phyloP scores from a whole-genome alignment of 2,329 filamentous ascomycete genomes.

The Exophiala xenobiotica region DNA sequence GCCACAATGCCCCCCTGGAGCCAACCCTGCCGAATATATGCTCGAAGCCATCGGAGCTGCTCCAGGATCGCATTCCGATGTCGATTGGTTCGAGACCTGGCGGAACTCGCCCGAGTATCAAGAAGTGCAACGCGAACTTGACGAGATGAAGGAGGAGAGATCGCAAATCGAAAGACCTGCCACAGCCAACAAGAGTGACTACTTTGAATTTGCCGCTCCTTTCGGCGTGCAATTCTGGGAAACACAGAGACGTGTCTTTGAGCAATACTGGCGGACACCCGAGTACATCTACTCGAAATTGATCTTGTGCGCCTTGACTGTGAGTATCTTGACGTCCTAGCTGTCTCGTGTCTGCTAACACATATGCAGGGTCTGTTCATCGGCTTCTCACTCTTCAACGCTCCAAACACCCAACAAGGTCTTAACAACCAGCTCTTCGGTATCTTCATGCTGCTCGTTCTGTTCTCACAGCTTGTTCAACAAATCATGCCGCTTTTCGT shows the following conservation, averaged over 20 bases:
- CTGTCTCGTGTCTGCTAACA: slow-evolving; percentile 1
- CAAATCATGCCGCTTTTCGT: slow-evolving; percentile 59
- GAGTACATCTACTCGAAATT: slow-evolving; percentile 84
- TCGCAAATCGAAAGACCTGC: slow-evolving; percentile 49
- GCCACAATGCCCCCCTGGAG: slow-evolving; percentile 55
- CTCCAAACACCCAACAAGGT: slow-evolving; percentile 28
- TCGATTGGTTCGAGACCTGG: slow-evolving; percentile 66
- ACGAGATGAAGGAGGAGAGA: slow-evolving; percentile 68
- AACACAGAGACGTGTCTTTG: slow-evolving; percentile 72
- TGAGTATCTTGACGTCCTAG: slow-evolving; percentile 2
- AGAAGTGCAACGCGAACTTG: slow-evolving; percentile 55
- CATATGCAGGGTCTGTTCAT: slow-evolving; percentile 37
- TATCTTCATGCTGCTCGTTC: slow-evolving; percentile 29
- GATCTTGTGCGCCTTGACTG: slow-evolving; percentile 62
- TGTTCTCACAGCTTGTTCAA: slow-evolving; percentile 34
- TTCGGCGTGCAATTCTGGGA: slow-evolving; percentile 66
- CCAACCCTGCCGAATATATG: slow-evolving; percentile 77
- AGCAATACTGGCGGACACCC: slow-evolving; percentile 84
- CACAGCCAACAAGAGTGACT: slow-evolving; percentile 41
- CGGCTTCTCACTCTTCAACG: slow-evolving; percentile 30
- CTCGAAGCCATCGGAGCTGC: slow-evolving; percentile 59
- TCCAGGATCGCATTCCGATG: slow-evolving; percentile 62
- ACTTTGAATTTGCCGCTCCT: slow-evolving; percentile 75
- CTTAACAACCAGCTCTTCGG: slow-evolving; percentile 32
- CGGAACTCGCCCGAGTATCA: slow-evolving; percentile 57